phyloP scores from a whole-genome alignment of 768 basidiomycete genomes.

The Zangia roseola region DNA sequence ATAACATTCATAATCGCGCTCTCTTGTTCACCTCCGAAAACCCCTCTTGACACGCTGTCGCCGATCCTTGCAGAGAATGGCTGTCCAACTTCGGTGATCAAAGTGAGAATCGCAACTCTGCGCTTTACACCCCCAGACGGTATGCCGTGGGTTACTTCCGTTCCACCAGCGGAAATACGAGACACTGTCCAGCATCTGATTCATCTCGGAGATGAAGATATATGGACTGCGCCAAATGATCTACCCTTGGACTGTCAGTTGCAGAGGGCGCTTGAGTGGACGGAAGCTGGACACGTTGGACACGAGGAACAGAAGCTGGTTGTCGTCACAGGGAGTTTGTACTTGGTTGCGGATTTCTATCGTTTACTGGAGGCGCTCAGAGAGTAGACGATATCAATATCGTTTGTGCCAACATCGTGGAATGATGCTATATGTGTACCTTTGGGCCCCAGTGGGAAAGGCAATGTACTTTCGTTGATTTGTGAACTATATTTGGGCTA shows the following conservation, averaged over 20 bases:
- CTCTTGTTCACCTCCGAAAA: slow-evolving; percentile 87
- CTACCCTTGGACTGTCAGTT: slow-evolving; percentile 34
- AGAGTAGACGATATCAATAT: slow-evolving; percentile 1
- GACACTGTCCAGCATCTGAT: slow-evolving; percentile 43
- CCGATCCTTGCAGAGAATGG: slow-evolving; percentile 56
- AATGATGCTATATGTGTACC: too few relatives aligned
- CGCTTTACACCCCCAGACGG: slow-evolving; percentile 76
- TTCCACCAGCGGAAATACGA: slow-evolving; percentile 49
- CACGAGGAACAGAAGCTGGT: slow-evolving; percentile 43
- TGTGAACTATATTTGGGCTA: too few relatives aligned
- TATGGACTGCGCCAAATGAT: slow-evolving; percentile 44
- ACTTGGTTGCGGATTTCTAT: slow-evolving; percentile 93
- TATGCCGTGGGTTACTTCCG: slow-evolving; percentile 92
- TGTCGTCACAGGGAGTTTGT: slow-evolving; percentile 87
- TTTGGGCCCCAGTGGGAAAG: too few relatives aligned
- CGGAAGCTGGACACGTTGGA: slow-evolving; percentile 17
- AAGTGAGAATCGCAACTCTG: slow-evolving; percentile 51
- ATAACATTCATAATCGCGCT: slow-evolving; percentile 77
- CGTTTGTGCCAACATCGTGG: too few relatives aligned
- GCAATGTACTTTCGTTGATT: too few relatives aligned
- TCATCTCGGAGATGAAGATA: slow-evolving; percentile 38
- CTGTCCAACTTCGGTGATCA: slow-evolving; percentile 25
- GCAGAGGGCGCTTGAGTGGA: slow-evolving; percentile 52
- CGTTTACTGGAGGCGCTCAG: slow-evolving; percentile 38
- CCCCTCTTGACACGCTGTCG: slow-evolving; percentile 64